Evolutionary conservation across 129 eudicot genomes (phyloP).

Genomic region (Artemisia argyi): DNA sequence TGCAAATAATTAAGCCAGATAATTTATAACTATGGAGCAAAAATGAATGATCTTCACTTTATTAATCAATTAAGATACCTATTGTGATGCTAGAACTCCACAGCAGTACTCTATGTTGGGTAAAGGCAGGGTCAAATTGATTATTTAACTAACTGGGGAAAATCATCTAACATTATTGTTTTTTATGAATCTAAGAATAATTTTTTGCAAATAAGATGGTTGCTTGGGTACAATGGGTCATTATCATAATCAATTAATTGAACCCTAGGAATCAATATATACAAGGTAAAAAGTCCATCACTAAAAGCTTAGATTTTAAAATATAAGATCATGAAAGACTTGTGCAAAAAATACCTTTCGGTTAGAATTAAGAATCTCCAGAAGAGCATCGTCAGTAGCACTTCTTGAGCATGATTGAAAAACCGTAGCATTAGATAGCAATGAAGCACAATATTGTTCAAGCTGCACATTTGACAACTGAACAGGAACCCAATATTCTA

Average conservation of each 20-base stretch:
- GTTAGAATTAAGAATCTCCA: constrained; percentile 40
- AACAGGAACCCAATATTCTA: constrained; percentile 90
- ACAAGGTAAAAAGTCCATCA: not conserved
- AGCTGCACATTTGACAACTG: constrained; percentile 77
- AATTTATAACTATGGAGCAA: no score
- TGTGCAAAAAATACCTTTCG: constrained; percentile 62
- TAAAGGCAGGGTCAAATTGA: no score
- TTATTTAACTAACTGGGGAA: no score
- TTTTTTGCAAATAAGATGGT: no score
- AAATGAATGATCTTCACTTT: no score
- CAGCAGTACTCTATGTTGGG: no score
- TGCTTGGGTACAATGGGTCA: no score
- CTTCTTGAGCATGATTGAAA: constrained; percentile 53
- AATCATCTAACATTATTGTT: no score
- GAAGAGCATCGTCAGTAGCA: constrained; percentile 62
- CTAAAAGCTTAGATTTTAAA: constrained; percentile 5
- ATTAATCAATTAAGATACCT: no score
- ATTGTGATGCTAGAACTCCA: no score
- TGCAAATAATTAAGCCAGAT: no score
- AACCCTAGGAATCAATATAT: not conserved
- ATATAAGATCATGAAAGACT: constrained; percentile 10
- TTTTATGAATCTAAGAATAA: no score
- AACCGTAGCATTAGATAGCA: constrained; percentile 48
- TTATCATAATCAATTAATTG: not conserved
- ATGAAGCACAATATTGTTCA: constrained; percentile 80